Percentiles rank a stretch among this genome's conserved stretches.
These are phyloP conservation scores for Tulasnella sp. DNA, from an alignment of 768 basidiomycete genomes.

Conservation along the genomic window DNA sequence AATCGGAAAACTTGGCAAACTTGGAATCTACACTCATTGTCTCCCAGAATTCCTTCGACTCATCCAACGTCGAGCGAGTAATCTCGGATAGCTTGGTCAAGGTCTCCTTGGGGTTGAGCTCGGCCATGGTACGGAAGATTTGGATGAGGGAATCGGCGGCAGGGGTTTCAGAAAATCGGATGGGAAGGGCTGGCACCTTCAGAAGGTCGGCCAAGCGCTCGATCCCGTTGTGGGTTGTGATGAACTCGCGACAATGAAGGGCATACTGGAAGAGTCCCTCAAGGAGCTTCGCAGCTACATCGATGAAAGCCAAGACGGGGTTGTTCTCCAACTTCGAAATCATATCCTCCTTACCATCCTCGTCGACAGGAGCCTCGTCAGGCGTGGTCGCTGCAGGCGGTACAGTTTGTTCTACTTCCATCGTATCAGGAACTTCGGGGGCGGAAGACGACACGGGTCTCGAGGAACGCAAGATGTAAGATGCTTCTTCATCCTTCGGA, in stretches of 20 bases:
- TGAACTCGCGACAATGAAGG: conserved; percentile 82
- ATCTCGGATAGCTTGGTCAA: conserved; percentile 55
- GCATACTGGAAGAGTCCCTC: conserved; percentile 91
- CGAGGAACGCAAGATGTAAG: conserved; percentile 40
- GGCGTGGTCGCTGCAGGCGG: conserved; percentile 6
- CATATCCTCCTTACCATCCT: conserved; percentile 20
- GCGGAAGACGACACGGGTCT: conserved; percentile 10
- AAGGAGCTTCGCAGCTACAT: conserved; percentile 32
- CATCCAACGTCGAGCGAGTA: conserved; percentile 54
- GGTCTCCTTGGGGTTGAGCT: conserved; percentile 68
- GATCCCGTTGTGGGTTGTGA: conserved; percentile 59
- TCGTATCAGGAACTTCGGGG: not conserved
- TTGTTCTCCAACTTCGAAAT: conserved; percentile 16
- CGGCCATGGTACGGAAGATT: conserved; percentile 79
- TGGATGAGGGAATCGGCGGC: conserved; percentile 80
- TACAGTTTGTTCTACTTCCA: conserved; percentile 2
- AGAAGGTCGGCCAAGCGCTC: conserved; percentile 63
- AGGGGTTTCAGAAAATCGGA: conserved; percentile 73
- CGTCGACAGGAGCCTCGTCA: conserved; percentile 19
- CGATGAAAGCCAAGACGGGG: conserved; percentile 23
- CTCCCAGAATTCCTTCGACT: conserved; percentile 64
- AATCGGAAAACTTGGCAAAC: conserved; percentile 50
- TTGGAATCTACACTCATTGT: conserved; percentile 42
- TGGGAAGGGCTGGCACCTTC: conserved; percentile 74
- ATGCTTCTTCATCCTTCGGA: conserved; percentile 47